Percentiles rank a stretch among this genome's conserved stretches.
Conservation (phyloP, 257 asterid species). For the Linderniella brevidens region DNA sequence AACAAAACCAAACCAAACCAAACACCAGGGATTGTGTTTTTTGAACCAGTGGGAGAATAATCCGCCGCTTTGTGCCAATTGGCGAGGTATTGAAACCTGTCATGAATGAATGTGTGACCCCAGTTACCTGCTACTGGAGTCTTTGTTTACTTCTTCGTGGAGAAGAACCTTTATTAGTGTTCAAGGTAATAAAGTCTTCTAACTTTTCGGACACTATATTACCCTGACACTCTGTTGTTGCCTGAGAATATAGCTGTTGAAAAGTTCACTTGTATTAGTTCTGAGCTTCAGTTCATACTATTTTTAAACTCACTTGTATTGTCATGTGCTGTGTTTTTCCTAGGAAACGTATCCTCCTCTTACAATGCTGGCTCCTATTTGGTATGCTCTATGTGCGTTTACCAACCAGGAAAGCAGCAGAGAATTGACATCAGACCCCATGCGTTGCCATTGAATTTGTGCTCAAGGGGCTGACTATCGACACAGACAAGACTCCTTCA, state of each 20-base stretch:
- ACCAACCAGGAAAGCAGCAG: slow-evolving; percentile 9
- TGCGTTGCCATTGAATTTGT: too few relatives aligned
- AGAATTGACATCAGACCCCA: slow-evolving; percentile 8
- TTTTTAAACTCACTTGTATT: too few relatives aligned
- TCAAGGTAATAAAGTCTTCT: slow-evolving; percentile 36
- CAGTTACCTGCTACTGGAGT: slow-evolving; percentile 96
- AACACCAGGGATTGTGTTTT: neutral
- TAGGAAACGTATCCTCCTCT: slow-evolving; percentile 61
- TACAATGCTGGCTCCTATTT: slow-evolving; percentile 60
- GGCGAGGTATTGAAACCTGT: slow-evolving; percentile 75
- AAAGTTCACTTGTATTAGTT: too few relatives aligned
- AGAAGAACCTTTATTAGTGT: slow-evolving; percentile 56
- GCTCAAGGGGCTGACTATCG: too few relatives aligned
- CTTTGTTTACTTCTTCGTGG: slow-evolving; percentile 51
- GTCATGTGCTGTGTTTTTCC: too few relatives aligned
- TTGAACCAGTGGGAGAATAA: slow-evolving; percentile 44
- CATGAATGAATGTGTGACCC: slow-evolving; percentile 80
- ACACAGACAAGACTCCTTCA: too few relatives aligned
- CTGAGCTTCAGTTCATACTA: too few relatives aligned
- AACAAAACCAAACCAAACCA: too few relatives aligned
- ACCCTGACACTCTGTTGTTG: too few relatives aligned
- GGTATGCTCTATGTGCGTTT: slow-evolving; percentile 70
- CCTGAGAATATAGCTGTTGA: too few relatives aligned
- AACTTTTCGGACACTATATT: too few relatives aligned
- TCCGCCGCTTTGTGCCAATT: slow-evolving; percentile 44